phyloP scores from a whole-genome alignment of 768 basidiomycete genomes.

The Paxillus involutus region DNA sequence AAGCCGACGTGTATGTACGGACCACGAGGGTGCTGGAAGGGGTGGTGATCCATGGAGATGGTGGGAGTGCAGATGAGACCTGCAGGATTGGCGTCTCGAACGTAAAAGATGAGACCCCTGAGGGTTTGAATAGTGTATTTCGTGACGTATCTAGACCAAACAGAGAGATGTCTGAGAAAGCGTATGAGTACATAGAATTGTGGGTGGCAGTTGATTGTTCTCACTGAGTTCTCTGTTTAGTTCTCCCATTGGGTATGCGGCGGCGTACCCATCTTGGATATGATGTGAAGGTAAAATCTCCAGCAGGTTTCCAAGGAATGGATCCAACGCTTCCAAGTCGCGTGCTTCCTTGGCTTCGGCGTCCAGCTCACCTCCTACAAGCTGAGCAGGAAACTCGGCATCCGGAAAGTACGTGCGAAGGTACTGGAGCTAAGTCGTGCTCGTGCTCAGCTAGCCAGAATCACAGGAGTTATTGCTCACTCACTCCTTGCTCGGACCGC shows the following conservation, averaged over 20 bases:
- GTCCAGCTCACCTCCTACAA: slow-evolving; percentile 57
- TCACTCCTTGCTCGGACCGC: slow-evolving; percentile 67
- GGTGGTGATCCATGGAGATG: slow-evolving; percentile 12
- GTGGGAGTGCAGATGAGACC: slow-evolving; percentile 38
- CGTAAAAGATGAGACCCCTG: slow-evolving; percentile 39
- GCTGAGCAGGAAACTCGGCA: slow-evolving; percentile 67
- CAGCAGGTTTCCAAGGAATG: slow-evolving; percentile 54
- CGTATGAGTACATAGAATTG: slow-evolving; percentile 4
- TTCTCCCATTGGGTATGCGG: slow-evolving; percentile 68
- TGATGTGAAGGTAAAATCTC: slow-evolving; percentile 36
- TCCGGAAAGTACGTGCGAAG: slow-evolving; percentile 72
- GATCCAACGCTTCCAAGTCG: slow-evolving; percentile 50
- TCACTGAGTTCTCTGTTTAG: slow-evolving; percentile 59
- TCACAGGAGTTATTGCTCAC: slow-evolving; percentile 10
- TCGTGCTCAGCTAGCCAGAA: neutral
- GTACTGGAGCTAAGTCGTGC: slow-evolving; percentile 57
- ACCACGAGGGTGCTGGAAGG: slow-evolving; percentile 31
- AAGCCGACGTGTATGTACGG: slow-evolving; percentile 48
- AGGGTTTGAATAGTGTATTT: slow-evolving; percentile 29
- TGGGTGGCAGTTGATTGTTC: slow-evolving; percentile 15
- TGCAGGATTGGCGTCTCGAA: slow-evolving; percentile 75
- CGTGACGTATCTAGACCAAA: slow-evolving; percentile 24
- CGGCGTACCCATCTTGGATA: slow-evolving; percentile 28
- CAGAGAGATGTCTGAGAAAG: slow-evolving; percentile 48
- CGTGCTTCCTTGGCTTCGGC: slow-evolving; percentile 40